Evolutionary conservation across 441 rosid species (phyloP), one percentile per base, ranked within the genome.

Genomic region (Gossypium laxum): DNA sequence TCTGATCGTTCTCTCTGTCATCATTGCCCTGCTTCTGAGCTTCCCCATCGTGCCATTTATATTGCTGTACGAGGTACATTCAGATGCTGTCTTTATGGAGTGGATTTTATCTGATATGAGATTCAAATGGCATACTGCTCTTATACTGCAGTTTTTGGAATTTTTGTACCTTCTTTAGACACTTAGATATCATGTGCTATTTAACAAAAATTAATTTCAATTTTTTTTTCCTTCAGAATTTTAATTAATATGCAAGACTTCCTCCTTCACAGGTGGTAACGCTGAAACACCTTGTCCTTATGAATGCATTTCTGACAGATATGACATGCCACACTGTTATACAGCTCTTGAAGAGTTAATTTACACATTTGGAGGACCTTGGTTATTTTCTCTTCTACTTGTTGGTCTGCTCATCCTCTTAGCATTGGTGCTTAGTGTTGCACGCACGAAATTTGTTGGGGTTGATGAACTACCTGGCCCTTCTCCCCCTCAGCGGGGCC

Each of bases 281-380:
- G 80, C 86, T 59, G 91, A 86, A 87, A 88, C 89, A 67, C 98
- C 98, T 63, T 96, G 99, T 81, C 99, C 99, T 15, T 92, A 84
- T 78, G 75, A 80, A 81, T 95, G 99, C 78, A 67, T 90, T 80
- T 89, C 98, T 0, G 97, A 95, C 78, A 92, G 98, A 87, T 92
- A 89, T 87, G 96, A 91, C 85, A 89, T 89, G 96, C 98, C 99
- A 28, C 84, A 85, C 67, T 96, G 99, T 77, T 91, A 91, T 80
- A 96, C 99, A 41, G 96, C 99, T 61, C 97, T 93, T 63, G 99
- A 96, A 81, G 98, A 95, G 84, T 81, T 95, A 82, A 89, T 95
- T 76, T 91, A 92, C 84, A 91, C 99, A 60, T 95, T 95, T 87
- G 99, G 99, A 41, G 98, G 99, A 71, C 99, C 98, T 47, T 92